phyloP scores from a whole-genome alignment of 805 yeast species.

The Ogataea polymorpha region DNA sequence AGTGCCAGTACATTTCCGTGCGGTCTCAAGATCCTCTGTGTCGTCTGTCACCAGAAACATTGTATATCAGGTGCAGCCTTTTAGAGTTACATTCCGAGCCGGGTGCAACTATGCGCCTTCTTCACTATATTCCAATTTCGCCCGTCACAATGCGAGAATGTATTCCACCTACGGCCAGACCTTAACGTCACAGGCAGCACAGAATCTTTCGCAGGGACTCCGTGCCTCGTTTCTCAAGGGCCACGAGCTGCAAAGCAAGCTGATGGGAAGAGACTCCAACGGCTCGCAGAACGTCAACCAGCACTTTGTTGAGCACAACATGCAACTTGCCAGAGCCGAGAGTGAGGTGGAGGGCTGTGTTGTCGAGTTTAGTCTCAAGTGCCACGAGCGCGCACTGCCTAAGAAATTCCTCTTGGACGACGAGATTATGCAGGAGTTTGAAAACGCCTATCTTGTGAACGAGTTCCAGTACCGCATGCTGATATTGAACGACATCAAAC shows the following conservation, averaged over 20 bases:
- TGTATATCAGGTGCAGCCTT: conserved; percentile 29
- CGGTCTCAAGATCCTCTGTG: conserved; percentile 13
- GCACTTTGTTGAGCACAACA: conserved; percentile 30
- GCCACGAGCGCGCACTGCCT: conserved; percentile 14
- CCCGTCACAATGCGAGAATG: conserved; percentile 36
- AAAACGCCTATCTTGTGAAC: conserved; percentile 25
- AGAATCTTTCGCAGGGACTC: conserved; percentile 50
- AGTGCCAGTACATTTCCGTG: conserved; percentile 2
- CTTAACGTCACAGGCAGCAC: conserved; percentile 53
- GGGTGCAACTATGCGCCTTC: conserved; percentile 29
- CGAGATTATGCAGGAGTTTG: conserved; percentile 40
- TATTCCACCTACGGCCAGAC: conserved; percentile 37
- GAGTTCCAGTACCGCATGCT: conserved; percentile 18
- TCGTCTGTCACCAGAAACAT: conserved; percentile 19
- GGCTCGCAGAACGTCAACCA: conserved; percentile 24
- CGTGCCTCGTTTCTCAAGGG: conserved; percentile 37
- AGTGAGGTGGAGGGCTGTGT: conserved; percentile 42
- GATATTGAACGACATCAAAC: conserved; percentile 20
- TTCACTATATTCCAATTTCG: conserved; percentile 36
- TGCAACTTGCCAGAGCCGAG: conserved; percentile 36
- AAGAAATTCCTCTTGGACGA: conserved; percentile 42
- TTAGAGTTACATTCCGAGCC: conserved; percentile 22
- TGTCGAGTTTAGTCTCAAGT: conserved; percentile 52
- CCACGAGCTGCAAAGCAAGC: conserved; percentile 27
- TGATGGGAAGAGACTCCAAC: conserved; percentile 15